Evolutionary conservation across 1,284 basidiomycete genomes (phyloP), one percentile per base, ranked within the genome.

Genomic region (Cutaneotrichosporon mucoides): DNA sequence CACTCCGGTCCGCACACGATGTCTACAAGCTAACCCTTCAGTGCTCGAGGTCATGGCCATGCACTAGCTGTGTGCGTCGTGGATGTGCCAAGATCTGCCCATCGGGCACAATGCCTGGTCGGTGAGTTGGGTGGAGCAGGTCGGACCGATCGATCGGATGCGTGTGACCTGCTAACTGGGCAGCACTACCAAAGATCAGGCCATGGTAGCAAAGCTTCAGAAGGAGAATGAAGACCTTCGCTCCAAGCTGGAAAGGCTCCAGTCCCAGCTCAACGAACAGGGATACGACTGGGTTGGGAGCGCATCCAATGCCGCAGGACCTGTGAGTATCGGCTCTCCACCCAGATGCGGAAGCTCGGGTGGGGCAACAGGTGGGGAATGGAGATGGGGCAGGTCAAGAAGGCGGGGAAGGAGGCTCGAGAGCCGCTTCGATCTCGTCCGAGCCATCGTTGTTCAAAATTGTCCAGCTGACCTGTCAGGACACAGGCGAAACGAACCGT

Each of bases 11-110:
- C 24, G 9, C 50, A 16, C 38, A 41, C 38, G 9, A 41, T 9
- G 42, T 15, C 6, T 41, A 24, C 24, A 8, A 16, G 24, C 44
- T 46, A 6, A 46, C 44, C 24, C 44, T 24, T 40, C 55, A 67
- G 66, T 67, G 66, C 46, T 63, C 63, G 16, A 61, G 66, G 15
- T 60, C 56, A 9, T 67, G 64, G 64, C 66, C 66, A 12, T 67
- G 66, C 41, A 53, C 63, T 12, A 62, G 59, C 47, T 67, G 66
- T 42, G 60, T 66, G 13, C 57, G 62, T 4, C 57, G 66, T 13
- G 64, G 64, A 33, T 66, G 64, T 47, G 60, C 55, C n/a, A 56
- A 62, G 37, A 58, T 67, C 24, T 67, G 66, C 34, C 66, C 66
- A 6, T 53, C 49, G 24, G 62, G 62, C 10, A 64, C 62, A 1